Evolutionary conservation across 129 eudicot species (phyloP).

Genomic region (Cynara cardunculus): DNA sequence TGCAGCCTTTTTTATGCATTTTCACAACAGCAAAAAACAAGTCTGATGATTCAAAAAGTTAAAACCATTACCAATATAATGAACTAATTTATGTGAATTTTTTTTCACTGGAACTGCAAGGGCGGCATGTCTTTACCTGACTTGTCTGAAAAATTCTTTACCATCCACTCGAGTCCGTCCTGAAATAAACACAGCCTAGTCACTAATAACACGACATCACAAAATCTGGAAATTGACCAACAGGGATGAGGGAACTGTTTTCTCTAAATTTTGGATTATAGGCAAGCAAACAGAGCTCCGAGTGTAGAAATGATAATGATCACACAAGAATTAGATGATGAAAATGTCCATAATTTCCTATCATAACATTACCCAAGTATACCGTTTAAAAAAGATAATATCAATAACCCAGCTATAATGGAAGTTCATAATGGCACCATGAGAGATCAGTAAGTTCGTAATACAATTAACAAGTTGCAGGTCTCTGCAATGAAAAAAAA

Average conservation of each 20-base stretch:
- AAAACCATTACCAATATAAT: not conserved
- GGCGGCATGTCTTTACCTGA: constrained; percentile 47
- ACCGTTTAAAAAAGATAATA: not conserved
- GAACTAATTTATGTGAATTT: not conserved
- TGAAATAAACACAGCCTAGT: constrained; percentile 29
- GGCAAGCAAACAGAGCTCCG: not conserved
- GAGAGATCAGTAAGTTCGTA: not conserved
- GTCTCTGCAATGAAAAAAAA: not conserved
- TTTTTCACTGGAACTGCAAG: not conserved
- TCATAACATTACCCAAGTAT: not conserved
- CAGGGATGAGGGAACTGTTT: not conserved
- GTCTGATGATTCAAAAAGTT: constrained; percentile 2
- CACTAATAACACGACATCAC: not conserved
- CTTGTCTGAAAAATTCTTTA: constrained; percentile 93
- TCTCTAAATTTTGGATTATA: not conserved
- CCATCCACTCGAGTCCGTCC: constrained; percentile 88
- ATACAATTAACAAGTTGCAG: not conserved
- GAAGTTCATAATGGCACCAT: not conserved
- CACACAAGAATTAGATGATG: not conserved
- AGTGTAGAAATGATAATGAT: not conserved
- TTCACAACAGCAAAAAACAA: not conserved
- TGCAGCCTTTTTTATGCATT: not conserved
- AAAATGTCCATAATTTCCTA: not conserved
- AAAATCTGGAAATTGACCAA: not conserved
- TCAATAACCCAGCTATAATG: not conserved